A percentile compares a stretch with the other conserved stretches of the same genome.
These are phyloP conservation scores for Gossypium schwendimanii DNA, from an alignment of 441 rosid species.

Conservation along the genomic window DNA sequence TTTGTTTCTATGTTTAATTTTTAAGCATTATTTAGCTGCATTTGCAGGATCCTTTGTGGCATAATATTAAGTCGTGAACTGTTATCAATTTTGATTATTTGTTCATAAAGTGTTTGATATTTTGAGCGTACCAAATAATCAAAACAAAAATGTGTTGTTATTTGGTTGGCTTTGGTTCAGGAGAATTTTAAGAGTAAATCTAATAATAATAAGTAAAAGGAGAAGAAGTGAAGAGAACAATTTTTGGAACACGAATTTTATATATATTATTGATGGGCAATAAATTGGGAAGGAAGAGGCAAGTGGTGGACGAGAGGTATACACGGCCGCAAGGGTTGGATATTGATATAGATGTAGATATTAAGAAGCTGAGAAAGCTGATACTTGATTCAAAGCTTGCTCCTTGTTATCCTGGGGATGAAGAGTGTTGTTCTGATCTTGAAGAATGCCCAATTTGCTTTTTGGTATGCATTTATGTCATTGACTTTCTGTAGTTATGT, in stretches of 20 bases:
- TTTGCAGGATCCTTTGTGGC: slow-evolving; percentile 21
- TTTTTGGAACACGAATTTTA: slow-evolving; percentile 3
- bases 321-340: slow-evolving; percentile 90
- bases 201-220: slow-evolving; percentile 2
- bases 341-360: slow-evolving; percentile 78
- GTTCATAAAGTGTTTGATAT: background rate
- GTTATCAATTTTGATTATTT: slow-evolving; percentile 6
- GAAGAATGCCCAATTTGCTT: slow-evolving; percentile 99
- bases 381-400: slow-evolving; percentile 94
- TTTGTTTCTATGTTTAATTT: background rate
- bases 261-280: slow-evolving; percentile 66
- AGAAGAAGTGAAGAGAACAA: slow-evolving; percentile 7
- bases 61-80: slow-evolving; percentile 6
- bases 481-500: background rate
- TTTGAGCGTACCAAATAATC: background rate
- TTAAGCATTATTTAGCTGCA: background rate
- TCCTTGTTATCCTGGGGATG: slow-evolving; percentile 95
- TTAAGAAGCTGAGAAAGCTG: slow-evolving; percentile 89
- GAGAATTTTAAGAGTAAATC: slow-evolving; percentile 12
- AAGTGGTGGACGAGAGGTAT: slow-evolving; percentile 82
- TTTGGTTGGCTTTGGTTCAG: slow-evolving; percentile 4
- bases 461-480: slow-evolving; percentile 49
- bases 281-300: slow-evolving; percentile 83
- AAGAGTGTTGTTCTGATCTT: slow-evolving; percentile 60
- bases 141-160: background rate